Conservation (phyloP, 1,284 basidiomycete genomes). For the Uromyces viciae-fabae region DNA sequence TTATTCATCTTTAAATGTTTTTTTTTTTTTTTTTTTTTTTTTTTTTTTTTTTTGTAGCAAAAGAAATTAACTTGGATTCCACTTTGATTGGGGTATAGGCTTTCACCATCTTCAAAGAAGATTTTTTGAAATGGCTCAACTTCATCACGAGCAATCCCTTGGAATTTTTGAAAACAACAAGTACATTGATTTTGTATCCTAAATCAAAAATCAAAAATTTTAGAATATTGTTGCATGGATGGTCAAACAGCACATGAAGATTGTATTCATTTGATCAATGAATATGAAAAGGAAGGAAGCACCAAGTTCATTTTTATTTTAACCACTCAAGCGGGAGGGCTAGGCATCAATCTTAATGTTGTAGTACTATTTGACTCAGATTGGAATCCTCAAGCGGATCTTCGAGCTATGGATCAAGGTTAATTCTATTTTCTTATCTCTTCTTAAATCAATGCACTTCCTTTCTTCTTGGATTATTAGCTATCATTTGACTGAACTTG, state of each 20-base stretch:
- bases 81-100: too few relatives aligned
- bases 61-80: too few relatives aligned
- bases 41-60: conserved; percentile 11
- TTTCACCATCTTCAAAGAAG: too few relatives aligned
- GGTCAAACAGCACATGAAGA: conserved; percentile 93
- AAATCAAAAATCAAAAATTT: too few relatives aligned
- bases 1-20: conserved; percentile 85
- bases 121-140: too few relatives aligned
- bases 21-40: too few relatives aligned
- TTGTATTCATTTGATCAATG: conserved; percentile 90
- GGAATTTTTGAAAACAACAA: too few relatives aligned
- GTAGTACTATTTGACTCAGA: conserved; percentile 96
- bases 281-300: conserved; percentile 89
- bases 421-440: background rate
- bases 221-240: conserved; percentile 95
- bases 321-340: conserved; percentile 94
- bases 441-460: too few relatives aligned
- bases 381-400: conserved; percentile 98
- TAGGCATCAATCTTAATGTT: conserved; percentile 95
- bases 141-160: too few relatives aligned
- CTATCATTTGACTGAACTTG: background rate
- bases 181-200: too few relatives aligned
- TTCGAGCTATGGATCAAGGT: conserved; percentile 93
- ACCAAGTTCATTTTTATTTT: conserved; percentile 97
- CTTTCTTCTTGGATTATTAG: background rate